Conservation (phyloP, 1,139 yeast genomes). For the Lodderomyces oxycetoniae region DNA sequence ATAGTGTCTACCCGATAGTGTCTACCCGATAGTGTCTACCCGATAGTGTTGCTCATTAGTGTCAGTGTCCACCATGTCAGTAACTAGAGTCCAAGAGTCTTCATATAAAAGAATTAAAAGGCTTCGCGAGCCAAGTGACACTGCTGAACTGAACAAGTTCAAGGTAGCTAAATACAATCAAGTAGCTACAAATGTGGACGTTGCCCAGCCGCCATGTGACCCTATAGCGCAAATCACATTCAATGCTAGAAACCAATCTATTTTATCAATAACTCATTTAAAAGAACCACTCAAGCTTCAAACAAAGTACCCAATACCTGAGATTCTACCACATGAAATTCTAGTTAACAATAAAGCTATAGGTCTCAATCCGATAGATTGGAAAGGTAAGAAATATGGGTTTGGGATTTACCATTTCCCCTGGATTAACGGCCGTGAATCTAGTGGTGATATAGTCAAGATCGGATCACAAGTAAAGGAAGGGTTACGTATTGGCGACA, state of each 20-base stretch:
- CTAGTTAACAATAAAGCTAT: slow-evolving; percentile 36
- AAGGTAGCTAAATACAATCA: no score
- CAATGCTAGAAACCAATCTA: slow-evolving; percentile 11
- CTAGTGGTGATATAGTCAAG: slow-evolving; percentile 35
- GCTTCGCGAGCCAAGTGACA: no score
- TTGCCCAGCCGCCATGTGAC: neutral
- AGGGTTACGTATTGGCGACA: slow-evolving; percentile 25
- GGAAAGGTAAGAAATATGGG: slow-evolving; percentile 46
- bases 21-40: no score
- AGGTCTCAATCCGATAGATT: slow-evolving; percentile 46
- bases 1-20: no score
- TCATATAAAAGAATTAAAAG: slow-evolving; percentile 11
- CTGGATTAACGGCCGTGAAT: slow-evolving; percentile 48
- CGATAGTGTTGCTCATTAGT: no score
- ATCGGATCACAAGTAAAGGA: slow-evolving; percentile 26
- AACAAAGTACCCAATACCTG: slow-evolving; percentile 17
- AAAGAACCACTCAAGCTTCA: slow-evolving; percentile 17
- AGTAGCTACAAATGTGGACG: no score
- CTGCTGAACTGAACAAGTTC: no score
- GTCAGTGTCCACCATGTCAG: slow-evolving; percentile 7
- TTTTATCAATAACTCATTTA: slow-evolving; percentile 15
- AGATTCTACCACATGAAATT: slow-evolving; percentile 26
- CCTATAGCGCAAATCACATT: slow-evolving; percentile 9
- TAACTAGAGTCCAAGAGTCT: slow-evolving; percentile 9
- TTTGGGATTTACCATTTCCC: slow-evolving; percentile 48